These are phyloP conservation scores for Epichloe hybrida DNA, from an alignment of 2,329 filamentous ascomycete species.

Conservation along the genomic window DNA sequence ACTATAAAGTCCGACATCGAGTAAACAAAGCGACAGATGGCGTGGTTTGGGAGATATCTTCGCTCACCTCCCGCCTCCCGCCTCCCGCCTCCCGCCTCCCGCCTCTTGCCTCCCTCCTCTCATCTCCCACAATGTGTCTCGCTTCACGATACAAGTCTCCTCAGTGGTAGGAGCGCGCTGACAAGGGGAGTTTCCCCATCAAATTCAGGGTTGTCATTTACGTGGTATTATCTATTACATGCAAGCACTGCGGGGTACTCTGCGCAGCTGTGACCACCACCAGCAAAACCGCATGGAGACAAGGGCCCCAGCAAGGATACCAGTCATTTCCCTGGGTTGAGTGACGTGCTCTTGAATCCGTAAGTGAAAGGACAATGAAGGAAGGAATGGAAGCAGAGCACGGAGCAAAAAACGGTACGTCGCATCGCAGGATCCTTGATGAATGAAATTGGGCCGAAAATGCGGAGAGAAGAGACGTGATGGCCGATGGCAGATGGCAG, in stretches of 20 bases:
- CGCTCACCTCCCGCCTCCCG: not conserved
- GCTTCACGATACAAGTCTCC: not conserved
- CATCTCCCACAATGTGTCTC: not conserved
- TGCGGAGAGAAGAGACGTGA: slow-evolving; percentile 5
- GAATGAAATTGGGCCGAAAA: not conserved
- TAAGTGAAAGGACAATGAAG: not conserved
- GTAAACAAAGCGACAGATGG: too few species aligned
- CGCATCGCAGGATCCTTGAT: not conserved
- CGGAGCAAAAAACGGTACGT: not conserved
- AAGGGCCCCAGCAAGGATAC: too few species aligned
- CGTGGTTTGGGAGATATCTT: not conserved
- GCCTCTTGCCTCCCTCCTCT: not conserved
- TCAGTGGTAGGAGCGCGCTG: too few species aligned
- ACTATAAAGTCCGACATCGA: not conserved
- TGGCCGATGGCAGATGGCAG: not conserved
- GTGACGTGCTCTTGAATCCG: too few species aligned
- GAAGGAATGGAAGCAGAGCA: not conserved
- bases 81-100: not conserved
- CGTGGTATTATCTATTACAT: not conserved
- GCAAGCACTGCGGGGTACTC: not conserved
- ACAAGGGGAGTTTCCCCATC: too few species aligned
- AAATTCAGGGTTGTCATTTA: not conserved
- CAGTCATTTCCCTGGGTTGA: too few species aligned
- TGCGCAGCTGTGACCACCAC: not conserved
- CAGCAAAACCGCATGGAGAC: not conserved